These are phyloP conservation scores for Aspergillus nanangensis DNA, from an alignment of 495 filamentous ascomycete genomes.

Conservation along the genomic window DNA sequence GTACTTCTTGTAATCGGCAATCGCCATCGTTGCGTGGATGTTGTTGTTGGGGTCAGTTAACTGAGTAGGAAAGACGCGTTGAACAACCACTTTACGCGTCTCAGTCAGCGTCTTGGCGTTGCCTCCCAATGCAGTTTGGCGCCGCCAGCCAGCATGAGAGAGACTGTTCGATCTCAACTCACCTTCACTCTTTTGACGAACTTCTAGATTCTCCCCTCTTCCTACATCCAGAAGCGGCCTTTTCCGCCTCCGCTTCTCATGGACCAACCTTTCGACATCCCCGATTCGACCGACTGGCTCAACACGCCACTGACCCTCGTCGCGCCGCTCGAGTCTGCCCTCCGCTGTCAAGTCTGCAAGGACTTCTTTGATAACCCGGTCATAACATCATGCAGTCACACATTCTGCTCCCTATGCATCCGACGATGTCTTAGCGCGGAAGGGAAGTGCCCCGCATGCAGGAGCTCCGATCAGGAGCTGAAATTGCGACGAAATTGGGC, in stretches of 20 bases:
- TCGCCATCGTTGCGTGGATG: constrained; percentile 37
- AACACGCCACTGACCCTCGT: constrained; percentile 70
- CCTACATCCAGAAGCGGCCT: not conserved
- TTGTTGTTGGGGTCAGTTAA: constrained; percentile 2
- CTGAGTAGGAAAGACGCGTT: constrained; percentile 1
- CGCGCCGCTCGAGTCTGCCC: constrained; percentile 71
- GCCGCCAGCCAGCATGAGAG: no score
- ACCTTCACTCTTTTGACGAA: no score
- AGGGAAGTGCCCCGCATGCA: constrained; percentile 82
- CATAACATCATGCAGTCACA: constrained; percentile 91
- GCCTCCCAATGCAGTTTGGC: no score
- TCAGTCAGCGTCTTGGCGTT: constrained; percentile 49
- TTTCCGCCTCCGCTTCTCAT: constrained; percentile 17
- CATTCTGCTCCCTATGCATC: constrained; percentile 95
- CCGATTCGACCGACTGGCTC: constrained; percentile 93
- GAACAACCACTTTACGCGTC: constrained; percentile 47
- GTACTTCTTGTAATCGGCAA: constrained; percentile 60
- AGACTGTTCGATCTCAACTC: no score
- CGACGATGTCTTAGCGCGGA: constrained; percentile 75
- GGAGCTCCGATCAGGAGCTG: constrained; percentile 69
- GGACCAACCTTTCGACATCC: constrained; percentile 55
- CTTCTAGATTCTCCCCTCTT: constrained; percentile 3
- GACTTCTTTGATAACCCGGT: constrained; percentile 93
- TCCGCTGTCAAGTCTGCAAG: constrained; percentile 96
- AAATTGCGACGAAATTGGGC: constrained; percentile 80